Evolutionary conservation across 2,329 filamentous ascomycete genomes (phyloP).

Genomic region (Aspergillus awamori): DNA sequence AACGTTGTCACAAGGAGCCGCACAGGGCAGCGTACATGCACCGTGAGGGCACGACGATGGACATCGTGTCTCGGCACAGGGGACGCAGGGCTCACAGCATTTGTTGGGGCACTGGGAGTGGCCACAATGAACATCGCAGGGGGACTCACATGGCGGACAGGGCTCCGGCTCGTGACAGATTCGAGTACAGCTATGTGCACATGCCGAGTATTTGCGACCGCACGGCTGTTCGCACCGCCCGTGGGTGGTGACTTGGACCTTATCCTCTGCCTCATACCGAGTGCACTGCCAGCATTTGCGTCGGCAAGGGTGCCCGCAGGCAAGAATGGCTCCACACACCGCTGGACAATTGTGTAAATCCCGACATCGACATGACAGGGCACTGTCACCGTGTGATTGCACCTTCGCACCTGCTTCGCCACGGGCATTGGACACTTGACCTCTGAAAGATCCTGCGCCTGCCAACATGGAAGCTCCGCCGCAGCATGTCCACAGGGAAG

Average conservation of each 20-base stretch:
- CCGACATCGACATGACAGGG: conserved; percentile 55
- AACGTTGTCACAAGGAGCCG: conserved; percentile 67
- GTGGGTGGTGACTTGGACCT: conserved; percentile 44
- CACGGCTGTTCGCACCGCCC: conserved; percentile 48
- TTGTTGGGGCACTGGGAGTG: conserved; percentile 59
- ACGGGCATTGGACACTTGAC: conserved; percentile 57
- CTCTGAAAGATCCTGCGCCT: conserved; percentile 46
- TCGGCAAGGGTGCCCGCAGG: conserved; percentile 64
- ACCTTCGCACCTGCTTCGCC: conserved; percentile 55
- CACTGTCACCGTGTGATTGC: conserved; percentile 57
- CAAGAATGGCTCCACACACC: conserved; percentile 50
- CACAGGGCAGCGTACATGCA: conserved; percentile 59
- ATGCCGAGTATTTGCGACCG: conserved; percentile 55
- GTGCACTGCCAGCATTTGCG: conserved; percentile 54
- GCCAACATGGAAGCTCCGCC: conserved; percentile 37
- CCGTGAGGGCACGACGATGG: conserved; percentile 59
- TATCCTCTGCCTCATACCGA: conserved; percentile 35
- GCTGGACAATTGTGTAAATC: conserved; percentile 45
- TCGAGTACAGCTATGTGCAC: conserved; percentile 57
- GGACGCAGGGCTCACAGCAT: conserved; percentile 64
- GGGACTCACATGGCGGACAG: conserved; percentile 34
- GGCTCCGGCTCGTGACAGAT: conserved; percentile 54
- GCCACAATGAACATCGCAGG: conserved; percentile 60
- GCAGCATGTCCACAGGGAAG: conserved; percentile 36
- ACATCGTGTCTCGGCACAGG: conserved; percentile 61